phyloP scores from a whole-genome alignment of 768 basidiomycete species.

The Tricholoma bakamatsutake region DNA sequence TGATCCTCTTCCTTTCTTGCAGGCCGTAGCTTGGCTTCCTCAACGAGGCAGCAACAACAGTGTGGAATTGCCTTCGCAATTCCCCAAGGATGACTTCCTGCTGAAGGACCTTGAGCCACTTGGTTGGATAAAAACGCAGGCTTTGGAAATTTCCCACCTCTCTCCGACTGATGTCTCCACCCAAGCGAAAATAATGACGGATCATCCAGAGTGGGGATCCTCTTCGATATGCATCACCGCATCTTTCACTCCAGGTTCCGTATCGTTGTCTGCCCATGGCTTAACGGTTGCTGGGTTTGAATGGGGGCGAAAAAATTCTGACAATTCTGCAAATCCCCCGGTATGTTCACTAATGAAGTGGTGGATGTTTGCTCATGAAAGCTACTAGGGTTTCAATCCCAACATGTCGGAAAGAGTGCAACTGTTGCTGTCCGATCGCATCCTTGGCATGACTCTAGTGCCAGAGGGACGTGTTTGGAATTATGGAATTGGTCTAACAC shows the following conservation, averaged over 20 bases:
- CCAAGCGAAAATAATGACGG: constrained; percentile 95
- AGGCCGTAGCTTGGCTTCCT: constrained; percentile 94
- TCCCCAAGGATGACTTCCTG: constrained; percentile 93
- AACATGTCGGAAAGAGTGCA: constrained; percentile 97
- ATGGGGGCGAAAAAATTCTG: constrained; percentile 93
- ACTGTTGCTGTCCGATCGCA: constrained; percentile 88
- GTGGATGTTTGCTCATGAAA: constrained; percentile 3
- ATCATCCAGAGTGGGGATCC: constrained; percentile 92
- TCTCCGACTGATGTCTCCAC: constrained; percentile 91
- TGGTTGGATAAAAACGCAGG: constrained; percentile 97
- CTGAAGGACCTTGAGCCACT: constrained; percentile 93
- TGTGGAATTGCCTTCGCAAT: constrained; percentile 82
- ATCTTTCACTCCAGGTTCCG: constrained; percentile 97
- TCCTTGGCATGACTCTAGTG: constrained; percentile 92
- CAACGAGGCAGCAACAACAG: constrained; percentile 94
- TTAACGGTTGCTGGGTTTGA: constrained; percentile 92
- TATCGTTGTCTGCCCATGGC: constrained; percentile 90
- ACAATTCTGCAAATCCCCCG: constrained; percentile 77
- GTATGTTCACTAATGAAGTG: constrained; percentile 26
- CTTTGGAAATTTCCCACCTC: constrained; percentile 85
- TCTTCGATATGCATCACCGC: constrained; percentile 90
- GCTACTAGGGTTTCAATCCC: constrained; percentile 82
- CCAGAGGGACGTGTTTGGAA: constrained; percentile 97
- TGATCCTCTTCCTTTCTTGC: not conserved
- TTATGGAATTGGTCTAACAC: constrained; percentile 90